phyloP scores from a whole-genome alignment of 345 rosid species.

The Corchorus capsularis region DNA sequence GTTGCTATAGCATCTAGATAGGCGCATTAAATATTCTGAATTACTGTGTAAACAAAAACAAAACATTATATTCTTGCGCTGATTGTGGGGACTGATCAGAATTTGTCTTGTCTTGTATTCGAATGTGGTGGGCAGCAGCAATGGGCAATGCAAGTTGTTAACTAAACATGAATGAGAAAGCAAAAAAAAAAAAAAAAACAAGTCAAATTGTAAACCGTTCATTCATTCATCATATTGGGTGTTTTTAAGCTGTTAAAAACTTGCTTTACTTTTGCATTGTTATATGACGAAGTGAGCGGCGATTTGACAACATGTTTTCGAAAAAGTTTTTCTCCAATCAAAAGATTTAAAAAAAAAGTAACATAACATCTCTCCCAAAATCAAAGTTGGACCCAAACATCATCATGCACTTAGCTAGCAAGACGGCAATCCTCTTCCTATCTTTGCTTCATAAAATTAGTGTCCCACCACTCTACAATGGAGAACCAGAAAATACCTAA shows the following conservation, averaged over 20 bases:
- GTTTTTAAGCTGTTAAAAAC: not conserved
- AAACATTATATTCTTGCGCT: slow-evolving; percentile 21
- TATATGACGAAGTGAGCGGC: slow-evolving; percentile 3
- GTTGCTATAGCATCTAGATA: too few relatives aligned
- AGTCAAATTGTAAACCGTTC: not conserved
- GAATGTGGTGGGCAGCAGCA: not conserved
- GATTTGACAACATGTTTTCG: slow-evolving; percentile 24
- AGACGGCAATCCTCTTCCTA: slow-evolving; percentile 18
- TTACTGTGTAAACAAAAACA: not conserved
- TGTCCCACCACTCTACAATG: slow-evolving; percentile 25
- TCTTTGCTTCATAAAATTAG: not conserved
- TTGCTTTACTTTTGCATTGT: not conserved
- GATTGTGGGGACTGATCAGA: slow-evolving; percentile 25
- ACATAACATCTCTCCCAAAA: not conserved
- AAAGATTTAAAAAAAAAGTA: not conserved
- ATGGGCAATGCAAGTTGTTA: slow-evolving; percentile 4
- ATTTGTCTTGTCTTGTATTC: not conserved
- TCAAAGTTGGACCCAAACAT: slow-evolving; percentile 19
- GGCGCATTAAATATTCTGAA: not conserved
- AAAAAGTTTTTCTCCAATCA: not conserved
- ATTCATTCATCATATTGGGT: not conserved
- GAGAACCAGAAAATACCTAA: slow-evolving; percentile 44
- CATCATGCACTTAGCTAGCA: slow-evolving; percentile 21
- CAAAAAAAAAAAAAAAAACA: not conserved
- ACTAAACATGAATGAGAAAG: not conserved